Percentiles rank a stretch among this genome's conserved stretches.
Conservation (phyloP, 78 protist species). For the Protostelium mycophagum region DNA sequence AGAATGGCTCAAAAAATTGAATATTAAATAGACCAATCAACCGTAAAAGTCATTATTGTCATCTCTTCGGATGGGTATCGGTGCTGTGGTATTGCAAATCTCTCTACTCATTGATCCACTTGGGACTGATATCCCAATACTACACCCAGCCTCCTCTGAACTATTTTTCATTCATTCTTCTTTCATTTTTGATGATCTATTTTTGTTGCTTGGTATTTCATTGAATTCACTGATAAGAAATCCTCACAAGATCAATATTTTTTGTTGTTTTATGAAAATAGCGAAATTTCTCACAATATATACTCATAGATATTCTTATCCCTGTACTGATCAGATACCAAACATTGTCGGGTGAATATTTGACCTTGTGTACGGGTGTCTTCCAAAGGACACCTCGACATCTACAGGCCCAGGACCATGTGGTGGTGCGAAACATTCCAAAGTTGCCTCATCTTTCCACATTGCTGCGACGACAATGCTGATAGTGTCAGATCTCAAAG, state of each 20-base stretch:
- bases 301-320: neutral
- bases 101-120: neutral
- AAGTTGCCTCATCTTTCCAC: neutral
- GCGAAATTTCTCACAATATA: neutral
- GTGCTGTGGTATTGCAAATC: neutral
- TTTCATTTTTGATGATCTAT: neutral
- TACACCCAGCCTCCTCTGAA: neutral
- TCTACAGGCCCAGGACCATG: neutral
- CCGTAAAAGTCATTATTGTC: neutral
- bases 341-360: neutral
- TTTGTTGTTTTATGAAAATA: too few relatives aligned
- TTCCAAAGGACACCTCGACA: neutral
- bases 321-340: neutral
- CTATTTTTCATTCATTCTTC: neutral
- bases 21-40: too few relatives aligned
- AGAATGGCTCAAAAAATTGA: too few relatives aligned
- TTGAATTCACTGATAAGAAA: too few relatives aligned
- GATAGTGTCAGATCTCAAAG: too few relatives aligned
- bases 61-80: neutral
- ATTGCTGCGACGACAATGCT: neutral
- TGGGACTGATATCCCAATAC: neutral
- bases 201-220: too few relatives aligned
- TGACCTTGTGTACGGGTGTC: neutral
- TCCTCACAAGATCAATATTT: too few relatives aligned
- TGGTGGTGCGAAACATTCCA: neutral